Conservation (phyloP, 2,329 filamentous ascomycete species). For the Cercospora beticola region DNA sequence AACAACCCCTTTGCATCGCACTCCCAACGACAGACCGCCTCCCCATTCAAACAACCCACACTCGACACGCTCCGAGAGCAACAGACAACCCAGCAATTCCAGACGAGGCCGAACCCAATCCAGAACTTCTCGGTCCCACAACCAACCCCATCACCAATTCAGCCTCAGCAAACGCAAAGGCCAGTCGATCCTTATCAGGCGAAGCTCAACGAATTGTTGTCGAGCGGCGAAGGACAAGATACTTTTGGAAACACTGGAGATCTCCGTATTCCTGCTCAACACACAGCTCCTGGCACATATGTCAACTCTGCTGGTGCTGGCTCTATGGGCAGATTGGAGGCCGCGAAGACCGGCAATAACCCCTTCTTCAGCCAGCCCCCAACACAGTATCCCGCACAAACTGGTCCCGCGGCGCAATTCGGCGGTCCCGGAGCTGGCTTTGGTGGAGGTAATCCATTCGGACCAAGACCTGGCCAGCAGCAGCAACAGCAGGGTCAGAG, state of each 20-base stretch:
- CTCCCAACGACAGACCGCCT: conserved; percentile 54
- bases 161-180: conserved; percentile 50
- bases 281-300: conserved; percentile 93
- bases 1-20: conserved; percentile 93
- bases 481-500: conserved; percentile 49
- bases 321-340: conserved; percentile 65
- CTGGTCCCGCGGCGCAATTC: conserved; percentile 51
- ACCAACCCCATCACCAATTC: conserved; percentile 42
- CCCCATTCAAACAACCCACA: conserved; percentile 63
- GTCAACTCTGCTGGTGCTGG: conserved; percentile 91
- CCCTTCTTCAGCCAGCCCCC: conserved; percentile 73
- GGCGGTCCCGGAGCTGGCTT: conserved; percentile 33
- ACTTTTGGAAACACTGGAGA: conserved; percentile 98
- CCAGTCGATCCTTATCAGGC: conserved; percentile 60
- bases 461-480: conserved; percentile 48
- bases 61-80: conserved; percentile 80
- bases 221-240: conserved; percentile 87
- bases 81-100: conserved; percentile 67
- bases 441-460: conserved; percentile 57
- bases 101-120: conserved; percentile 52
- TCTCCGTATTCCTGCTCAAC: conserved; percentile 89
- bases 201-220: conserved; percentile 81
- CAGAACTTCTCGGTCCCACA: conserved; percentile 44
- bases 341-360: conserved; percentile 72
- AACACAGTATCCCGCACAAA: conserved; percentile 52